Base-by-base conservation (phyloP, 768 basidiomycete genomes). In the Coprinopsis cinerea region DNA sequence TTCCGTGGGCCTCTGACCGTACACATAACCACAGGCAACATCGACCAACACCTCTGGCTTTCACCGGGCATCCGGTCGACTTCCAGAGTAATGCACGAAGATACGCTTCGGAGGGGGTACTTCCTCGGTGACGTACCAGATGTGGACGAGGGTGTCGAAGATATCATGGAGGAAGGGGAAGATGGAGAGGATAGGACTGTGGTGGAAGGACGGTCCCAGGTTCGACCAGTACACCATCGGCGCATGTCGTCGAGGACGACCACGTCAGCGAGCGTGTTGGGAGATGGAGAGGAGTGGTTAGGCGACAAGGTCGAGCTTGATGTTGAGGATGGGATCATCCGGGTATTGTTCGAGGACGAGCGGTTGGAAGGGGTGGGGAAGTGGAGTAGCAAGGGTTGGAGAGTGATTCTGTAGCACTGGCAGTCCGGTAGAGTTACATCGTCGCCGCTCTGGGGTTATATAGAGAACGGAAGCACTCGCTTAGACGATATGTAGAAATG, bases 271-370 rank as follows among this genome's bases (percentile, higher is more conserved):
- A 35, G 26, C 15, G 32, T 18, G 10, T 4, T 11, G 23, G 17
- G 26, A 30, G 39, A 28, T 20, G 22, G 37, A 9, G 14, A 1
- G 4, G 53, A 53, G 28, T 53, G 53, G 53, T 10, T 34, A 4
- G 53, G 53, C 5, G 53, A 54, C 40, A 50, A 46, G 47, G 46
- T 45, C 27, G 53, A 54, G 23, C 28, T 54, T 34, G 37, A 37
- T 45, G 45, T 54, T 27, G 53, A 48, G 40, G 50, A 45, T 13
- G 53, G 53, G 14, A 54, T 6, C 23, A 28, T 51, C 7, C 45
- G 49, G 44, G 27, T 54, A n/a, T 36, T 42, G 15, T 54, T 44
- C 42, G 53, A 54, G 2, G 53, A 54, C 34, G 53, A 54, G 18
- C 20, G 4, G n/a, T 30, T 42, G 4, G 52, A 42, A 10, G 45